Evolutionary conservation across 805 yeast species (phyloP).

Genomic region (Metschnikowia baotianmanensis): DNA sequence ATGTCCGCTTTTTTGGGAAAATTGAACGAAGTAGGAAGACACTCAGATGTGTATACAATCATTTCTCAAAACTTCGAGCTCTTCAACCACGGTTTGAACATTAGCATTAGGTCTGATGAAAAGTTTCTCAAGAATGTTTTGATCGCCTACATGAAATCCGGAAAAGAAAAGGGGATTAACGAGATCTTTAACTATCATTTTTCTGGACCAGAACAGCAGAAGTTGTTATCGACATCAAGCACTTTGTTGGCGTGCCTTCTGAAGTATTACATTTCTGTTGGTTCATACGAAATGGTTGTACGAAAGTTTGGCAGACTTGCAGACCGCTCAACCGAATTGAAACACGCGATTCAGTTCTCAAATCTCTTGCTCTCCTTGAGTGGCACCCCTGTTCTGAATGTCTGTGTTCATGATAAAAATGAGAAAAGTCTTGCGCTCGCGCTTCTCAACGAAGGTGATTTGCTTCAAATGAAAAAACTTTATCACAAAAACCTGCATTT

Average conservation of each 20-base stretch:
- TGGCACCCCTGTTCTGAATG: not conserved
- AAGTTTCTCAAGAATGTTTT: conserved; percentile 7
- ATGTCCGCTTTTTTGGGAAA: conserved; percentile 17
- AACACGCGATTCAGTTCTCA: conserved; percentile 20
- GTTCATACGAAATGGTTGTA: conserved; percentile 20
- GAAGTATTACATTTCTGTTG: conserved; percentile 23
- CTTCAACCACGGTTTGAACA: conserved; percentile 11
- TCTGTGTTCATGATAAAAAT: not conserved
- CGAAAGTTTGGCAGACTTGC: conserved; percentile 19
- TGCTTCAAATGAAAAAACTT: conserved; percentile 18
- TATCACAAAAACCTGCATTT: conserved; percentile 12
- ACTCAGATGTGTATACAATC: conserved; percentile 5
- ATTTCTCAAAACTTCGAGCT: conserved; percentile 4
- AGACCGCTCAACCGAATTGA: conserved; percentile 15
- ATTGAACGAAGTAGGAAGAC: conserved; percentile 10
- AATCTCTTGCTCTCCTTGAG: conserved; percentile 22
- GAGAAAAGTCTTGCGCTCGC: conserved; percentile 10
- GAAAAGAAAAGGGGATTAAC: conserved; percentile 18
- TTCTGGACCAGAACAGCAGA: conserved; percentile 12
- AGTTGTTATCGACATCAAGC: conserved; percentile 16
- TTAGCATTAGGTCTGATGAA: conserved; percentile 1
- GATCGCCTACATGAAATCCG: conserved; percentile 16
- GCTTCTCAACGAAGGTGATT: conserved; percentile 11
- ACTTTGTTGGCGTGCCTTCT: conserved; percentile 23
- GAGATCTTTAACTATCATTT: conserved; percentile 19